Evolutionary conservation across 306 rosid genomes (phyloP), one percentile per base, ranked within the genome.

Genomic region (Begonia loranthoides): DNA sequence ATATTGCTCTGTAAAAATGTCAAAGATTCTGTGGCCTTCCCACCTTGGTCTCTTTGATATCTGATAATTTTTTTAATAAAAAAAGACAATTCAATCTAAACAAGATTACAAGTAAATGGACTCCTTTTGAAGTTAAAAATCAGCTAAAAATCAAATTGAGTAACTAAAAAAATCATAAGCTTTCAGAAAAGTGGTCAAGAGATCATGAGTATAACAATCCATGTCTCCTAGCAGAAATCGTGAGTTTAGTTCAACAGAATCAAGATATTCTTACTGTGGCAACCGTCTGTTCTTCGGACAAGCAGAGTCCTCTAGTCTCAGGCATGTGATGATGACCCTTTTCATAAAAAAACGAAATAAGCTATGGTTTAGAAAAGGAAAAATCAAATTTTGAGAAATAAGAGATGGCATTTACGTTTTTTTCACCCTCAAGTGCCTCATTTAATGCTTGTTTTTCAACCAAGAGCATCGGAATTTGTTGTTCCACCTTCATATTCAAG

Each of bases 361-460:
- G 39, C 34, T 48, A 14, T 52, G 9, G 13, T 41, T 24, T 34
- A 36, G 15, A 17, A 24, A 54, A 64, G 10, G 51, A 44, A 46
- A 45, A 12, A 15, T 50, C 21, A 24, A 13, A 33, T 62, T 17
- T 39, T 3, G 38, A 47, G 41, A 41, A 1, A 15, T 51, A 39
- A 45, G 22, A n/a, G 36, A 24, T 47, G 8, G 40, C 50, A 28
- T 45, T 70, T 80, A 83, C 99, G 65, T 78, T 83, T 63, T 86
- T 92, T 59, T 92, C 99, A 50, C 96, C 99, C 55, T 86, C 99
- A 88, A 92, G 86, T 65, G 99, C 99, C 75, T 92, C 96, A 22
- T 92, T 92, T 48, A 92, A 80, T 14, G 99, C 99, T 63, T 92
- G 96, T 67, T 94, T 86, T 77, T 92, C 99, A n/a, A 92, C 96